Evolutionary conservation across 108 stramenopile genomes (phyloP), one percentile per base, ranked within the genome.

Genomic region (Skeletonema marinoi): DNA sequence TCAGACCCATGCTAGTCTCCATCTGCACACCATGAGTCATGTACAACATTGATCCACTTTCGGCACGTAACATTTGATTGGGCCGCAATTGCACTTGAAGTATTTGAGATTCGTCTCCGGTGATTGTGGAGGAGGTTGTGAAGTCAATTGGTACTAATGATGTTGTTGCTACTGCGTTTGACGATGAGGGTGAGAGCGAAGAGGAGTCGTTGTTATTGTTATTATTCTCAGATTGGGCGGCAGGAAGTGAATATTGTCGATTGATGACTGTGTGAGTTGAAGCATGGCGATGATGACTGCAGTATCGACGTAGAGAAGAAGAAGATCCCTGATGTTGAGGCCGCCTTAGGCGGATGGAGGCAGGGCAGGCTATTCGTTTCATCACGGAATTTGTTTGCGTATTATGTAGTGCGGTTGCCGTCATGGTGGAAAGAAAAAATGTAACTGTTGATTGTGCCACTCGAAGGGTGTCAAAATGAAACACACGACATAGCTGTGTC

Each of bases 41-140:
- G 88, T 89, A 96, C 72, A 97, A 76, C 88, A 97, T 93, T 39
- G 93, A 93, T 1, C 97, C 97, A 54, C 88, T 83, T 66, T 97
- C 97, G 17, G 97, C 95, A 33, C 95, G 80, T 6, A 97, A 71
- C 6, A 92, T 87, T 79, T 97, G 95, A 33, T 85, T 85, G 16
- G 94, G 95, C 21, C 69, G 66, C 2, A 89, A 65, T 16, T 74
- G 69, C 17, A 89, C 85, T 56, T 80, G 60, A 41, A 89, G 70
- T 36, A 87, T 86, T 66, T 89, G 95, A 21, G 90, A 89, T 79
- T 97, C 97, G 35, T 89, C 90, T 12, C 97, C 97, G 64, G 89
- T 88, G 56, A 97, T 82, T 66, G 76, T 82, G 50, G 91, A 88
- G 9, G 87, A 77, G 48, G 92, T 77, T 71, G 90, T 89, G 77